Percentiles rank a stretch among this genome's conserved stretches.
Conservation (phyloP, 257 asterid genomes). For the Solanum lycopersicoides region DNA sequence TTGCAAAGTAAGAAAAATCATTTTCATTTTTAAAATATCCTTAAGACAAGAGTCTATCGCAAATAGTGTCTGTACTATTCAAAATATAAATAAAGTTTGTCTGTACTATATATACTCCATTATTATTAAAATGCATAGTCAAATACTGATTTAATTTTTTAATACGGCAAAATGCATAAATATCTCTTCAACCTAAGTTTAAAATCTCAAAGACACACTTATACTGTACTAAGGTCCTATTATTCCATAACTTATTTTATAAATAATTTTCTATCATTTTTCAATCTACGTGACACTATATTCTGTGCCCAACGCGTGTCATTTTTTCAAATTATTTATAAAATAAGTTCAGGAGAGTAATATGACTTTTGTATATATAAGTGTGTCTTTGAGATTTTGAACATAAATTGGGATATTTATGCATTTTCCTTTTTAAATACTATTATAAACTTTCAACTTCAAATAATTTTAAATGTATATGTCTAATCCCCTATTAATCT, state of each 20-base stretch:
- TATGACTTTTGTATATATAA: no score
- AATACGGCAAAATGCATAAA: neutral
- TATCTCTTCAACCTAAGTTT: fast-evolving
- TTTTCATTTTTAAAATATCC: neutral
- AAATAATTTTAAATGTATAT: neutral
- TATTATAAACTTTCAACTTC: neutral
- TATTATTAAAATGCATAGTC: neutral
- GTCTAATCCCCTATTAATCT: neutral
- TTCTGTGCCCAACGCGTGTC: no score
- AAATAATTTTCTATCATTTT: no score
- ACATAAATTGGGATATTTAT: no score
- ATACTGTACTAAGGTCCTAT: no score
- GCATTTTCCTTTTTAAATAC: neutral
- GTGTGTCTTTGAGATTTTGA: fast-evolving
- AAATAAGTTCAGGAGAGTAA: fast-evolving
- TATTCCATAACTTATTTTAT: no score
- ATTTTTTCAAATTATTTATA: no score
- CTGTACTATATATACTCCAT: neutral
- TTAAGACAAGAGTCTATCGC: neutral
- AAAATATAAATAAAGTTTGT: fast-evolving
- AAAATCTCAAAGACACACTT: no score
- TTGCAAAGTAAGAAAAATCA: neutral
- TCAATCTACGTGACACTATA: no score
- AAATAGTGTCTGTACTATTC: neutral
- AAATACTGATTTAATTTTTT: neutral